Conservation (phyloP, 2,329 filamentous ascomycete species). For the Fusarium napiforme region DNA sequence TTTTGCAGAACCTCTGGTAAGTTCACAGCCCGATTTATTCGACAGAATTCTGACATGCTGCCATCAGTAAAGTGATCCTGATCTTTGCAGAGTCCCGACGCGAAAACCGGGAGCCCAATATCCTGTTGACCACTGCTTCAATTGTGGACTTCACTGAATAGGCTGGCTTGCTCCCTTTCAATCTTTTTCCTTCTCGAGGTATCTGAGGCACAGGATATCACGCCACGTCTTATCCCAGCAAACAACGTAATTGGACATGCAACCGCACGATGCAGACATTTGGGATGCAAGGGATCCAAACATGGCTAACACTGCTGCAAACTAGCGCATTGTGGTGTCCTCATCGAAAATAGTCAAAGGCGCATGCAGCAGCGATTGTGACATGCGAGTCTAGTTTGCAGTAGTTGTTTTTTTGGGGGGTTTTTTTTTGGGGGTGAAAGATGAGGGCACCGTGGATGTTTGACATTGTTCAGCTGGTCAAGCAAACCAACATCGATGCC, state of each 20-base stretch:
- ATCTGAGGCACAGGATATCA: not conserved
- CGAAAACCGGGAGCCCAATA: too few relatives aligned
- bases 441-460: not conserved
- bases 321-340: not conserved
- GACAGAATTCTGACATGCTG: not conserved
- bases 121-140: not conserved
- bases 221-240: slow-evolving; percentile 9
- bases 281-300: not conserved
- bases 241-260: not conserved
- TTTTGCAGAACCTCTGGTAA: not conserved
- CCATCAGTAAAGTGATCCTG: not conserved
- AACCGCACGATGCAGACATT: not conserved
- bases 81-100: not conserved
- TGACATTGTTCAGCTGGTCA: not conserved
- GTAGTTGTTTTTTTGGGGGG: not conserved
- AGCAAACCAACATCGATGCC: not conserved
- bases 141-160: not conserved
- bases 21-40: not conserved
- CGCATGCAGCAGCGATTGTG: not conserved
- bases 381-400: slow-evolving; percentile 8
- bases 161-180: not conserved
- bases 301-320: not conserved
- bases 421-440: not conserved
- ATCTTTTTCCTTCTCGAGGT: not conserved
- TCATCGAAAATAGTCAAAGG: not conserved